phyloP scores from a whole-genome alignment of 345 rosid genomes.

The Clarkia xantiana region DNA sequence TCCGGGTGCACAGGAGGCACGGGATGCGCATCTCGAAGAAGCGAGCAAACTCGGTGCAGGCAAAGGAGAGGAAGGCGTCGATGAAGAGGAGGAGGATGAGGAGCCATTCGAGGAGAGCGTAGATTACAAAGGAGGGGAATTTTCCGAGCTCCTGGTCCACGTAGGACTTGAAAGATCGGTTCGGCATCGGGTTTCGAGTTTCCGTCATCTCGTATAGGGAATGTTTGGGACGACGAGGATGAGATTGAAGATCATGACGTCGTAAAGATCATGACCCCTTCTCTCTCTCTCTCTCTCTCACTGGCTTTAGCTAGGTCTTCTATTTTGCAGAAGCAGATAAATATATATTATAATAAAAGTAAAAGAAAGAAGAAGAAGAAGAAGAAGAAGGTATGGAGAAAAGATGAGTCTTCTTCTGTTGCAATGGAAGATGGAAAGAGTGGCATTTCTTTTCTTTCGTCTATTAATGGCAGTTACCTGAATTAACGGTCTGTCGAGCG shows the following conservation, averaged over 20 bases:
- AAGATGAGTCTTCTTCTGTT: slow-evolving; percentile 9
- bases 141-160: slow-evolving; percentile 68
- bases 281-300: slow-evolving; percentile 7
- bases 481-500: slow-evolving; percentile 29
- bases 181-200: slow-evolving; percentile 19
- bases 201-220: background rate
- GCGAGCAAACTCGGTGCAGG: slow-evolving; percentile 50
- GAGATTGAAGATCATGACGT: slow-evolving; percentile 40
- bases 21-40: slow-evolving; percentile 70
- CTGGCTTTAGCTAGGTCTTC: background rate
- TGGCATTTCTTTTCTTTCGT: slow-evolving; percentile 16
- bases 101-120: slow-evolving; percentile 70
- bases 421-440: slow-evolving; percentile 5
- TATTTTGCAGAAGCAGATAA: background rate
- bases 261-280: slow-evolving; percentile 34
- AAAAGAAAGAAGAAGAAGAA: slow-evolving; percentile 5
- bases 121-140: slow-evolving; percentile 44
- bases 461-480: slow-evolving; percentile 21
- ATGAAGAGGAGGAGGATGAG: slow-evolving; percentile 52
- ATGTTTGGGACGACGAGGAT: slow-evolving; percentile 6
- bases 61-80: slow-evolving; percentile 55
- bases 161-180: slow-evolving; percentile 39
- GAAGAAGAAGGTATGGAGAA: slow-evolving; percentile 7
- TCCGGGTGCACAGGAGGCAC: slow-evolving; percentile 76
- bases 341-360: no score